Conservation (phyloP, 495 filamentous ascomycete genomes). For the Talaromyces borbonicus region DNA sequence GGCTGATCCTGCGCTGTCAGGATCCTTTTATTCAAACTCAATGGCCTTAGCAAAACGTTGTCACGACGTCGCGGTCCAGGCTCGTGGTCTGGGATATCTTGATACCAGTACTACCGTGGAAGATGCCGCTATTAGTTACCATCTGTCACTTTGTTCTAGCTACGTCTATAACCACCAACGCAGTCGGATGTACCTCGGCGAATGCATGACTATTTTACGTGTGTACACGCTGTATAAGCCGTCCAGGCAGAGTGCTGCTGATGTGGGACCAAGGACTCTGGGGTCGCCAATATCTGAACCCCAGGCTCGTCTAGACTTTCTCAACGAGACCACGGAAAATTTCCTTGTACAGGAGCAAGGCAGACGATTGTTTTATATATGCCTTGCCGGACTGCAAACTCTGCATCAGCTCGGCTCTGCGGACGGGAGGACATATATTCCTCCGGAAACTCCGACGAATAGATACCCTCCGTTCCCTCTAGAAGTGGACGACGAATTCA, state of each 20-base stretch:
- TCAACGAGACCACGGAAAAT: constrained; percentile 34
- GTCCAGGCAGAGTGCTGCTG: constrained; percentile 19
- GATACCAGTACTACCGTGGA: constrained; percentile 59
- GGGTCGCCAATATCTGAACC: constrained; percentile 15
- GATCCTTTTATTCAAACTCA: constrained; percentile 47
- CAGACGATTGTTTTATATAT: constrained; percentile 68
- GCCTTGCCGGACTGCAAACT: constrained; percentile 55
- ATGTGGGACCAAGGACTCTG: background rate
- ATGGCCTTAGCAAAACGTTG: constrained; percentile 65
- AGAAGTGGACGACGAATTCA: constrained; percentile 71
- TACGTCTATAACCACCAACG: constrained; percentile 60
- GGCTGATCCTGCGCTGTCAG: constrained; percentile 41
- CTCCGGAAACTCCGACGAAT: constrained; percentile 59
- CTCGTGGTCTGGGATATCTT: constrained; percentile 59
- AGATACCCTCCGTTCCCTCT: constrained; percentile 72
- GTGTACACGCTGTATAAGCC: constrained; percentile 53
- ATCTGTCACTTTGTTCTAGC: constrained; percentile 58
- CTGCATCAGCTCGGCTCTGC: constrained; percentile 58
- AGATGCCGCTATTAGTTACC: constrained; percentile 80
- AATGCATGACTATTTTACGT: constrained; percentile 62
- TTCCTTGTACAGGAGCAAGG: constrained; percentile 69
- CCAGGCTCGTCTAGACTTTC: constrained; percentile 12
- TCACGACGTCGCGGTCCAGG: constrained; percentile 59
- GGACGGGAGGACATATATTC: constrained; percentile 53
- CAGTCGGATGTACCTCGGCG: constrained; percentile 59